Evolutionary conservation across 768 basidiomycete species (phyloP), one percentile per base, ranked within the genome.

Genomic region (Naganishia friedmannii): DNA sequence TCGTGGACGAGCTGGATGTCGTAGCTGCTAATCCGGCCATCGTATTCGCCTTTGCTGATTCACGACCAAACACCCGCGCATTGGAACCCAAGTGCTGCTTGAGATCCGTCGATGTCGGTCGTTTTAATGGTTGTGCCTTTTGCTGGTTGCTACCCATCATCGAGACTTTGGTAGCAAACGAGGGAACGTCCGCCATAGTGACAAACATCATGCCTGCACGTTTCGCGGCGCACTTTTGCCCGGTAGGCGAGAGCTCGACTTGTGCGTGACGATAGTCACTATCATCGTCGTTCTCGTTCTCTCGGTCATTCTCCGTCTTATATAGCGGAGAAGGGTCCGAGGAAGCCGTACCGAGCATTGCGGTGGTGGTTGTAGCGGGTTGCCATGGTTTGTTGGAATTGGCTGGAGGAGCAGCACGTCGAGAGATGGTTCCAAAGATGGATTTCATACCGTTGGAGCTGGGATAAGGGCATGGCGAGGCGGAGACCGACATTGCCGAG

Each of bases 261-360:
- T 54, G 65, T 53, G 65, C 53, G 65, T 54, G 65, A 66, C 31
- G 48, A 31, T 51, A 54, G 46, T 54, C 65, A 66, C 65, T 66
- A 48, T 66, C 53, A 66, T 66, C 65, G 48, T 66, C 65, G 65
- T 66, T 51, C 65, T 66, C 65, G 65, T 66, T 66, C 46, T 66
- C 65, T 53, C 31, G 65, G 31, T 31, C 26, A 12, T 34, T 66
- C 53, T 51, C 65, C n/a, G 48, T 28, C 42, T 39, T 1, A 28
- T 29, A 66, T 46, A 66, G 53, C 31, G 46, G 65, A 54, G 34
- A 53, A 51, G 46, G 65, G 19, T 34, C 42, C 65, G 65, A 51
- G 48, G 65, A 66, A 66, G 65, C 46, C 48, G 51, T 66, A 53
- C 65, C 53, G 39, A 66, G 65, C 65, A 39, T 51, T 21, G 55